phyloP scores from a whole-genome alignment of 345 rosid species.

The Adansonia digitata region DNA sequence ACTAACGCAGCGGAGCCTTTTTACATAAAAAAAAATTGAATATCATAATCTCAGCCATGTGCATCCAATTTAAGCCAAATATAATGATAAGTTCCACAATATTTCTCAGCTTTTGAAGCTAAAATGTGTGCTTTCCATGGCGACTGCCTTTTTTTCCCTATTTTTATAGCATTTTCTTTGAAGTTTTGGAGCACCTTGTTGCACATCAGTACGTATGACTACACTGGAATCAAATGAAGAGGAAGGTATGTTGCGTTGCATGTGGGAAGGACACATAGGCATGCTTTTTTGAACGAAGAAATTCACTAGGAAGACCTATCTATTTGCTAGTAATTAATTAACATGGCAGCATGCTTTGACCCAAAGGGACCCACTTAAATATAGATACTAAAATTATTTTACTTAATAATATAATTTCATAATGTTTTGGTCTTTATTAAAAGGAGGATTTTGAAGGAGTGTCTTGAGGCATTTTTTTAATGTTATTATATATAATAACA shows the following conservation, averaged over 20 bases:
- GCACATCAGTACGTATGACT: constrained; percentile 13
- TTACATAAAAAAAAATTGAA: constrained; percentile 27
- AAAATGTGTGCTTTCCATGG: constrained; percentile 13
- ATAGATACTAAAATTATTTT: not conserved
- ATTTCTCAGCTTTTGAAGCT: constrained; percentile 29
- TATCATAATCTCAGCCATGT: constrained; percentile 50
- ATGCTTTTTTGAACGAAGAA: constrained; percentile 37
- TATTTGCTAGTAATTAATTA: constrained; percentile 8
- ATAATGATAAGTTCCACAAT: constrained; percentile 40
- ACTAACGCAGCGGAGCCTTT: constrained; percentile 15
- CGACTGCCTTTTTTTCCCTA: not conserved
- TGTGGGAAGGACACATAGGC: constrained; percentile 45
- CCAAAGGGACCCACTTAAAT: constrained; percentile 16
- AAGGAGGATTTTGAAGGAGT: not conserved
- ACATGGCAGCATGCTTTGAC: constrained; percentile 15
- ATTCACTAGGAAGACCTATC: constrained; percentile 33
- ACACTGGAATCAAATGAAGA: constrained; percentile 12
- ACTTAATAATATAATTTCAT: not conserved
- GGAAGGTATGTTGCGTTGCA: constrained; percentile 41
- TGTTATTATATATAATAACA: too few relatives aligned
- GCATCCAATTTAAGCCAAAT: constrained; percentile 39
- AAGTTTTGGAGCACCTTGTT: constrained; percentile 6
- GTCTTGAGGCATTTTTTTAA: too few relatives aligned
- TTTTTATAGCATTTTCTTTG: not conserved
- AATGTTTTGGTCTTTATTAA: not conserved